Base-by-base conservation (phyloP, 2,329 filamentous ascomycete genomes). In the Fusarium tjaetaba region DNA sequence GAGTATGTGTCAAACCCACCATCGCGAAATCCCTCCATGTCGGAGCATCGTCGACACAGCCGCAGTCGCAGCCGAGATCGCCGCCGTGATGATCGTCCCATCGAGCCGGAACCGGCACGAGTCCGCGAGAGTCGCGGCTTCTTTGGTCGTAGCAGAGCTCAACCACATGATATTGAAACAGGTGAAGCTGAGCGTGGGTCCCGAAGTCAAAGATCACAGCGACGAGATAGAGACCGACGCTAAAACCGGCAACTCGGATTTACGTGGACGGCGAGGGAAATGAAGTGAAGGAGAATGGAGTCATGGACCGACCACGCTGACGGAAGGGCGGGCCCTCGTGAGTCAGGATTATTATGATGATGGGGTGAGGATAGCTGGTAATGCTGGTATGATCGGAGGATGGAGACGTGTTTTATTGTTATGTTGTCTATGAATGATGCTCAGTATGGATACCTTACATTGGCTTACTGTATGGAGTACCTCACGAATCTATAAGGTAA, bases 111-210 rank as follows among this genome's bases (percentile, higher is more conserved):
- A 36, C 69, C 76, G 16, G 79, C 77, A n/a, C 75, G 76, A 26
- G 77, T 80, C 28, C 78, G 71, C 16, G 74, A 78, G 39, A 74
- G 72, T 45, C 70, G 79, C 22, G 72, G 79, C 46, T 79, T 68
- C 42, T 78, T 82, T 65, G 71, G 81, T 18, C 78, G 79, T 32
- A 77, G 74, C 66, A 78, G 69, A 65, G 53, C 73, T 41, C 79
- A 77, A 20, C 77, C 72, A 6, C 76, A 73, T 4, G 81, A 83
- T 55, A 60, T 80, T 22, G 81, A 83, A 68, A 78, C 69, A 72
- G 81, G 79, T 24, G 67, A 71, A 32, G 71, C 48, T 20, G 66
- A 75, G 9, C 45, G 58, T 48, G 55, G 57, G 36, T 56, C 74
- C n/a, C 60, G 70, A 57, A 58, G 71, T 49, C 62, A 72, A 51